These are phyloP conservation scores for Firmiana major DNA, from an alignment of 345 rosid species.

Conservation along the genomic window DNA sequence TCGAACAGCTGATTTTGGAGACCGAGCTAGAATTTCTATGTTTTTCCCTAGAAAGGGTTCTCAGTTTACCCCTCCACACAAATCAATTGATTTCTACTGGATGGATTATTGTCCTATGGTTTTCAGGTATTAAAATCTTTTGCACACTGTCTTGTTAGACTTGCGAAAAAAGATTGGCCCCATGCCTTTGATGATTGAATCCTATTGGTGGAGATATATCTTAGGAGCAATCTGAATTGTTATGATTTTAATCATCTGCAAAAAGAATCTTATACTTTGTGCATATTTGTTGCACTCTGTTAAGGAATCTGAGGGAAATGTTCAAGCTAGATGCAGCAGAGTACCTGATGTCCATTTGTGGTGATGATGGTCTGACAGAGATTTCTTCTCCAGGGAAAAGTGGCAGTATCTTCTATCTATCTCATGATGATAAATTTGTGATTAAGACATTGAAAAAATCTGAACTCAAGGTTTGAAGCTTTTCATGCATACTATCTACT, in stretches of 20 bases:
- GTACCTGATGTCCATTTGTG: constrained; percentile 99
- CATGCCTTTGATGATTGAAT: neutral
- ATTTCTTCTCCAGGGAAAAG: constrained; percentile 90
- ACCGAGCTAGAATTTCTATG: constrained; percentile 90
- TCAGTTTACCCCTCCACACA: constrained; percentile 84
- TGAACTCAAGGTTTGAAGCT: constrained; percentile 74
- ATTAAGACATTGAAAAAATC: constrained; percentile 79
- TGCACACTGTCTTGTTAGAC: neutral
- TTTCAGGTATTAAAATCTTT: constrained; percentile 57
- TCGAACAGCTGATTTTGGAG: constrained; percentile 85
- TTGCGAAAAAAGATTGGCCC: neutral
- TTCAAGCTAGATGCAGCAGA: constrained; percentile 97
- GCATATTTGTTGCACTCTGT: constrained; percentile 1
- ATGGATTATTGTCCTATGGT: constrained; percentile 99
- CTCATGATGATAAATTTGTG: constrained; percentile 87
- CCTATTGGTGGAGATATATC: neutral
- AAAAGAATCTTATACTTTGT: neutral
- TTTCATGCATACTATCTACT: neutral
- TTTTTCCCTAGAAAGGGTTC: constrained; percentile 85
- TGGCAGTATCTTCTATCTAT: constrained; percentile 92
- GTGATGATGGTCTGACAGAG: constrained; percentile 86
- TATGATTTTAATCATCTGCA: neutral
- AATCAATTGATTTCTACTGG: constrained; percentile 84
- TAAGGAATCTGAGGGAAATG: constrained; percentile 95
- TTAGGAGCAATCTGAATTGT: neutral